A percentile compares a stretch with the other conserved stretches of the same genome.
Evolutionary conservation across 805 yeast species (phyloP).

Genomic region (Cyberlindnera samutprakarnensis): DNA sequence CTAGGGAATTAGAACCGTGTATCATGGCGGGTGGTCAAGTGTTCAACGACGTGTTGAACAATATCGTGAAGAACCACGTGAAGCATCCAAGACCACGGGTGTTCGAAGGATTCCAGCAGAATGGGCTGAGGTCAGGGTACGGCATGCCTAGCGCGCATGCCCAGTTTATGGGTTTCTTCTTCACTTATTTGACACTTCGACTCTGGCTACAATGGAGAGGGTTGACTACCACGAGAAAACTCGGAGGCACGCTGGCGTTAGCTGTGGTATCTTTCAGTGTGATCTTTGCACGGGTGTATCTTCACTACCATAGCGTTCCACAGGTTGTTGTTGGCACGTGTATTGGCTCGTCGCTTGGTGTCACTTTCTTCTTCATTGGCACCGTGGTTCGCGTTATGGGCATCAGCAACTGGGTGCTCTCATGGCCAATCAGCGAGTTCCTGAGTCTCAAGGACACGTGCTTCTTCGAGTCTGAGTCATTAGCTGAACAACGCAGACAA

Average conservation of each 20-base stretch:
- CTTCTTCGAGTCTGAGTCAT: conserved; percentile 37
- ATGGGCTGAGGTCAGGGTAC: conserved; percentile 49
- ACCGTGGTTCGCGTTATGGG: conserved; percentile 60
- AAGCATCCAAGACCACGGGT: conserved; percentile 69
- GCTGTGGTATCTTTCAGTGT: conserved; percentile 33
- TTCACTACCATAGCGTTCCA: conserved; percentile 63
- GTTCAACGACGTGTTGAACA: conserved; percentile 64
- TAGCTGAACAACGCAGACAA: conserved; percentile 37
- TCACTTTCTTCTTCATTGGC: conserved; percentile 45
- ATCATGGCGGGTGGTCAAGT: conserved; percentile 83
- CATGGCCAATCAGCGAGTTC: conserved; percentile 43
- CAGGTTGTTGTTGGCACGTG: conserved; percentile 73
- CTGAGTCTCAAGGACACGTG: conserved; percentile 57
- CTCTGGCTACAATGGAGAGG: conserved; percentile 35
- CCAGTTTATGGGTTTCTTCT: conserved; percentile 87
- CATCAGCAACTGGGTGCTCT: conserved; percentile 54
- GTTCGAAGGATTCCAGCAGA: conserved; percentile 29
- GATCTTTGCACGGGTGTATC: conserved; percentile 64
- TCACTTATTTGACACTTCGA: conserved; percentile 45
- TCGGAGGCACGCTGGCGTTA: conserved; percentile 24
- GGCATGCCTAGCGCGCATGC: conserved; percentile 99
- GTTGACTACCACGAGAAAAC: conserved; percentile 23
- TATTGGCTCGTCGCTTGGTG: conserved; percentile 56
- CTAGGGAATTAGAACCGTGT: conserved; percentile 82
- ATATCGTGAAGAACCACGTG: conserved; percentile 52